These are phyloP conservation scores for Oryza meridionalis DNA, from an alignment of 176 grass and related monocot species.

Conservation along the genomic window DNA sequence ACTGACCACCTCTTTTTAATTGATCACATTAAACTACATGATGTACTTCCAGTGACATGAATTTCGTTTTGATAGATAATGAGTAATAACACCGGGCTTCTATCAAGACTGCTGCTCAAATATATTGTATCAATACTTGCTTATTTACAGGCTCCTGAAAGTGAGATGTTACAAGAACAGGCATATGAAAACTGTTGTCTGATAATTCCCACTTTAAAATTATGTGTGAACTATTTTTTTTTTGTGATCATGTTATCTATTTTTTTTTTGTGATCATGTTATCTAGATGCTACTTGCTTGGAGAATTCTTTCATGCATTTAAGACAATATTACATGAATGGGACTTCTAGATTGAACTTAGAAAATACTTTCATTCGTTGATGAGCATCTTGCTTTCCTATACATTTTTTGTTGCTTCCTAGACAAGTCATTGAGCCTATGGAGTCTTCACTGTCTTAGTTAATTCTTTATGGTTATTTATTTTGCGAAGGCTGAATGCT, in stretches of 20 bases:
- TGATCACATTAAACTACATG: neutral
- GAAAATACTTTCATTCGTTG: neutral
- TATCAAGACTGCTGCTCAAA: neutral
- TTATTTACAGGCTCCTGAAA: neutral
- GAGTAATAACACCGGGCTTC: neutral
- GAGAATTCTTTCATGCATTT: neutral
- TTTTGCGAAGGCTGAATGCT: constrained; percentile 88
- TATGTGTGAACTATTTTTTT: neutral
- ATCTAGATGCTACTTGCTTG: neutral
- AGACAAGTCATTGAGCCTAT: neutral
- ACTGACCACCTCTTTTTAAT: neutral
- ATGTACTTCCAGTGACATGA: neutral
- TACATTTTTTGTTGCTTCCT: neutral
- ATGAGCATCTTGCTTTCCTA: constrained; percentile 8
- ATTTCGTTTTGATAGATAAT: neutral
- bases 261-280: neutral
- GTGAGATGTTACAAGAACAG: neutral
- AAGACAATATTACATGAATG: neutral
- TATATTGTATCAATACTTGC: neutral
- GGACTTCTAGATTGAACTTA: constrained; percentile 10
- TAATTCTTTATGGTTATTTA: constrained; percentile 43
- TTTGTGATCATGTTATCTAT: neutral
- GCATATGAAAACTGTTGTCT: neutral
- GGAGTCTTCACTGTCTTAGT: neutral
- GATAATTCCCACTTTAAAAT: neutral